Conservation (phyloP, 352 stramenopile species). For the Phytophthora melonis region DNA sequence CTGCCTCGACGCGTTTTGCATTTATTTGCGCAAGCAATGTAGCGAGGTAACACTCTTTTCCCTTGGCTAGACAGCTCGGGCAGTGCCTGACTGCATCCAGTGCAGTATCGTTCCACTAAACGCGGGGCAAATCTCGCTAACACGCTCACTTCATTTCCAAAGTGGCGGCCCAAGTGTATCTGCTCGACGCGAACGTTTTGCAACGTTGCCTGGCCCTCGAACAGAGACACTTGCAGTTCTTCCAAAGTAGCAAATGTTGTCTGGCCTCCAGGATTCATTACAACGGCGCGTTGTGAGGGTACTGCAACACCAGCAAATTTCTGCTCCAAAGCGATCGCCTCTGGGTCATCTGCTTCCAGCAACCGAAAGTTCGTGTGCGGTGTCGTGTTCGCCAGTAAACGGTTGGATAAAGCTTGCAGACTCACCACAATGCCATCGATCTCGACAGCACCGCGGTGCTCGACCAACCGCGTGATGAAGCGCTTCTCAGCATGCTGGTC, state of each 20-base stretch:
- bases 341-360: conserved; percentile 31
- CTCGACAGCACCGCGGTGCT: conserved; percentile 46
- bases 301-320: conserved; percentile 10
- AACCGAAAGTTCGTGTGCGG: conserved; percentile 57
- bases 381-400: conserved; percentile 69
- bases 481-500: conserved; percentile 68
- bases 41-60: conserved; percentile 24
- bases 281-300: background rate
- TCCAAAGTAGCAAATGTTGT: conserved; percentile 43
- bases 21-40: conserved; percentile 46
- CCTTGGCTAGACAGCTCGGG: conserved; percentile 31
- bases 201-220: conserved; percentile 40
- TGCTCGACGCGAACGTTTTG: conserved; percentile 57
- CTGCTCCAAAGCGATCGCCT: conserved; percentile 39
- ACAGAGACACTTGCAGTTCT: conserved; percentile 38
- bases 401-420: conserved; percentile 52
- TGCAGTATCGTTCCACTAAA: conserved; percentile 61
- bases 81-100: conserved; percentile 50
- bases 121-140: conserved; percentile 37
- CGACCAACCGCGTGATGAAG: conserved; percentile 50
- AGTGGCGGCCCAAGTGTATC: conserved; percentile 40
- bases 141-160: conserved; percentile 41
- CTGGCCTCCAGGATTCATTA: background rate
- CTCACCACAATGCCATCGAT: conserved; percentile 57
- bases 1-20: conserved; percentile 40